Evolutionary conservation across 2,329 filamentous ascomycete species (phyloP).

Genomic region (Fusarium sp.): DNA sequence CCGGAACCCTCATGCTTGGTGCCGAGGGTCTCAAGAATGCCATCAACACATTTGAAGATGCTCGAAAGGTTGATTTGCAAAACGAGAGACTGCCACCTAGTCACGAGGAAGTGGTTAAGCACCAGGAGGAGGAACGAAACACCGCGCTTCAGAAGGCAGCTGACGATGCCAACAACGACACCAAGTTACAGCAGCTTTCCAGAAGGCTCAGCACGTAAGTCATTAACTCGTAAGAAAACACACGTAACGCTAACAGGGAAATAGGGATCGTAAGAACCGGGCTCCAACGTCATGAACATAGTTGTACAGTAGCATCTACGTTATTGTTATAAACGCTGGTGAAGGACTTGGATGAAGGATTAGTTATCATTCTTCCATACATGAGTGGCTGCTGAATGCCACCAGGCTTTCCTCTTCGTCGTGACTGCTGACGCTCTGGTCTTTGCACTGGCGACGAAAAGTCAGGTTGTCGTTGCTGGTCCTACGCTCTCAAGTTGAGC

Average conservation of each 20-base stretch:
- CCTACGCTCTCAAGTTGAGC: conserved; percentile 21
- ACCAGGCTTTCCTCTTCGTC: conserved; percentile 33
- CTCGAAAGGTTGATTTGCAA: conserved; percentile 94
- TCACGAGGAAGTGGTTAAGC: conserved; percentile 89
- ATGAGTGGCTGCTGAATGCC: conserved; percentile 32
- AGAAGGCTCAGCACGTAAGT: conserved; percentile 91
- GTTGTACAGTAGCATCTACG: conserved; percentile 43
- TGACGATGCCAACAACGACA: conserved; percentile 91
- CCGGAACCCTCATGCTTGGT: conserved; percentile 96
- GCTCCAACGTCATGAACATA: conserved; percentile 42
- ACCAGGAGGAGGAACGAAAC: conserved; percentile 82
- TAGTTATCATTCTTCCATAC: conserved; percentile 23
- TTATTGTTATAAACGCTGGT: conserved; percentile 34
- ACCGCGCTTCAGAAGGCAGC: conserved; percentile 87
- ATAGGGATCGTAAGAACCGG: conserved; percentile 46
- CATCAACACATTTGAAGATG: conserved; percentile 96
- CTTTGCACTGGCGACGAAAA: conserved; percentile 9
- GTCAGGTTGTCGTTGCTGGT: conserved; percentile 17
- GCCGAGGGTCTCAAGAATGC: conserved; percentile 99
- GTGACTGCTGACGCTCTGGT: conserved; percentile 33
- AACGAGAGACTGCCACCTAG: conserved; percentile 94
- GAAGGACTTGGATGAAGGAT: conserved; percentile 38
- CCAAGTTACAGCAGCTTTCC: conserved; percentile 85
- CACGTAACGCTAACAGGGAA: not conserved
- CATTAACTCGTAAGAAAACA: not conserved